phyloP scores from a whole-genome alignment of 352 stramenopile genomes.

The Phytophthora cactorum region DNA sequence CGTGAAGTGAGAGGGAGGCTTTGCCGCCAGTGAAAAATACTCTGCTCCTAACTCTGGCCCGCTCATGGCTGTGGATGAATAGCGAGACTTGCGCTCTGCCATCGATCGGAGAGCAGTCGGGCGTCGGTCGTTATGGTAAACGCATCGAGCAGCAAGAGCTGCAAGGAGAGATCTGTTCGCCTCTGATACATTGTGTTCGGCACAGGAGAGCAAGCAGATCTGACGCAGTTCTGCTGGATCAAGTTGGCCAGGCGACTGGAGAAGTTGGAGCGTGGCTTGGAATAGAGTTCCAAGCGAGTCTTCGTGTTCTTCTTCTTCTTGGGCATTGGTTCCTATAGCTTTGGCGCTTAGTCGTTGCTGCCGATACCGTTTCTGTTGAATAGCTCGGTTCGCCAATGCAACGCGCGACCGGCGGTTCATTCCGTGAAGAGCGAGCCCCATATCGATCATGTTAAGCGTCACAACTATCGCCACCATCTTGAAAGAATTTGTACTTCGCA shows the following conservation, averaged over 20 bases:
- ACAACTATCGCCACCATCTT: slow-evolving; percentile 33
- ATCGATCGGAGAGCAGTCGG: slow-evolving; percentile 24
- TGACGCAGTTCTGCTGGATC: slow-evolving; percentile 39
- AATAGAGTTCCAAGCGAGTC: slow-evolving; percentile 34
- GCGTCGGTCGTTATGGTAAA: slow-evolving; percentile 37
- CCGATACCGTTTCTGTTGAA: slow-evolving; percentile 15
- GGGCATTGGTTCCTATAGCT: background rate
- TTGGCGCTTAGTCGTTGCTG: slow-evolving; percentile 13
- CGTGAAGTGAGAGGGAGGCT: slow-evolving; percentile 19
- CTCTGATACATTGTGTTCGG: slow-evolving; percentile 33
- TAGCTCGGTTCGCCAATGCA: slow-evolving; percentile 16
- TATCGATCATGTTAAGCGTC: slow-evolving; percentile 19
- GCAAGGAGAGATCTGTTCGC: slow-evolving; percentile 23
- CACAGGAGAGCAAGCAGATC: slow-evolving; percentile 40
- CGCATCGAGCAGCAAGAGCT: slow-evolving; percentile 32
- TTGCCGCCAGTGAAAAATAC: slow-evolving; percentile 16
- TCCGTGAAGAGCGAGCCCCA: slow-evolving; percentile 30
- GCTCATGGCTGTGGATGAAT: slow-evolving; percentile 28
- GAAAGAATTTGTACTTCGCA: slow-evolving; percentile 37
- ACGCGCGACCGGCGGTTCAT: slow-evolving; percentile 28
- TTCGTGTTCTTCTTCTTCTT: slow-evolving; percentile 11
- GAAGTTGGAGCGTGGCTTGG: slow-evolving; percentile 29
- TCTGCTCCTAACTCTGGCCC: slow-evolving; percentile 22
- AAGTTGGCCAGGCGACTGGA: slow-evolving; percentile 37
- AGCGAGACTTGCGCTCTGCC: slow-evolving; percentile 31